Evolutionary conservation across 2,329 filamentous ascomycete genomes (phyloP), one percentile per base, ranked within the genome.

Genomic region (Aspergillus ochraceoroseus): DNA sequence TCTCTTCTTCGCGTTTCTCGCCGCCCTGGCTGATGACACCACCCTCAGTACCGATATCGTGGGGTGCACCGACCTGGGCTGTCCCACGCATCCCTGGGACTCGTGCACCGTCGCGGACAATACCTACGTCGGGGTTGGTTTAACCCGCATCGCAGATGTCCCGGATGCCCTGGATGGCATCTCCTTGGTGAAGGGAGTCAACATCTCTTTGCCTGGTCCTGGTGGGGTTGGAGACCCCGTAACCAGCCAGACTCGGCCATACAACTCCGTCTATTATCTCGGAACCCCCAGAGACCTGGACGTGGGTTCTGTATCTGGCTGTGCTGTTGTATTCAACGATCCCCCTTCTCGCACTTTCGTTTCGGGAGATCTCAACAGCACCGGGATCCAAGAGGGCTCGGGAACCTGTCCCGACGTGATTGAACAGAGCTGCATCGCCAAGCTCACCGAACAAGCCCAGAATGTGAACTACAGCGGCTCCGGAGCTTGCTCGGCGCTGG

Each of bases 291-390:
- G 40, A 1, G 19, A 28, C 4, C 13, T 46, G 3, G 23, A 46
- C 1, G 28, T 30, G 2, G 22, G 22, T 5, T 19, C 37, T 11
- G 19, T 52, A 7, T 17, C 26, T 7, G 49, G 49, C 8, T 52
- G 49, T n/a, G 48, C 46, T 4, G 43, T 51, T 3, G n/a, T 46
- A 28, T 51, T 51, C 32, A 41, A 52, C 28, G 33, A 51, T 15
- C 25, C 42, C 2, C 45, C 47, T 1, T 26, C 39, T 3, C 41
- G 31, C 4, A 31, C 27, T 7, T 48, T 52, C 14, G 6, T 12
- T 8, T 7, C 7, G 2, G 18, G 28, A 8, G 13, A 32, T 4
- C 17, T 43, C 14, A 27, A 27, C 5, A 23, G 36, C 8, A 30
- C 14, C 18, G 9, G 27, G 1, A 27, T 14, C 6, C 36, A 37